A percentile compares a stretch with the other conserved stretches of the same genome.
These are phyloP conservation scores for Cyclanthera cordifolia DNA, from an alignment of 306 rosid genomes.

Conservation along the genomic window DNA sequence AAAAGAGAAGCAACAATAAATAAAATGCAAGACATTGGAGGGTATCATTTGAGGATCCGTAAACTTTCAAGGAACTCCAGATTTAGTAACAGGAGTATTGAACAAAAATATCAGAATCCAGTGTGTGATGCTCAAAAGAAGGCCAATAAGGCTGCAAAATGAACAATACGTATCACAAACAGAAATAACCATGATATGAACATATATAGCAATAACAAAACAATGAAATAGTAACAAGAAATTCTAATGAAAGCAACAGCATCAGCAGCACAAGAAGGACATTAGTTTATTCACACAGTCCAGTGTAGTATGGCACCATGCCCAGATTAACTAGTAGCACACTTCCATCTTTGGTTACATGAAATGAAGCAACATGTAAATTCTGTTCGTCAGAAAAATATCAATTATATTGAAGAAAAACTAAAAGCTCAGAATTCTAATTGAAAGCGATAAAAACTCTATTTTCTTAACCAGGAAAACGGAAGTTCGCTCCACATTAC, in stretches of 20 bases:
- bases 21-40: neutral
- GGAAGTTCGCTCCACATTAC: too few relatives aligned
- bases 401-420: neutral
- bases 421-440: neutral
- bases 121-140: neutral
- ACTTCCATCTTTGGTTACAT: neutral
- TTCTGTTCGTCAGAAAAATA: neutral
- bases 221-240: neutral
- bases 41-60: neutral
- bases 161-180: neutral
- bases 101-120: neutral
- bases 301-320: neutral
- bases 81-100: neutral
- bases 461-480: too few relatives aligned
- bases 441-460: neutral
- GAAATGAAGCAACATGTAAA: neutral
- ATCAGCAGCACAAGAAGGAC: neutral
- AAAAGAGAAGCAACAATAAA: neutral
- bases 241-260: neutral
- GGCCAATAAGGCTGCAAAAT: neutral
- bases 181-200: neutral
- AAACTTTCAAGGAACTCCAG: neutral
- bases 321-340: neutral
- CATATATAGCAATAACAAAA: neutral
- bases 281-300: neutral